These are phyloP conservation scores for Pseudevernia furfuracea DNA, from an alignment of 495 filamentous ascomycete species.

Conservation along the genomic window DNA sequence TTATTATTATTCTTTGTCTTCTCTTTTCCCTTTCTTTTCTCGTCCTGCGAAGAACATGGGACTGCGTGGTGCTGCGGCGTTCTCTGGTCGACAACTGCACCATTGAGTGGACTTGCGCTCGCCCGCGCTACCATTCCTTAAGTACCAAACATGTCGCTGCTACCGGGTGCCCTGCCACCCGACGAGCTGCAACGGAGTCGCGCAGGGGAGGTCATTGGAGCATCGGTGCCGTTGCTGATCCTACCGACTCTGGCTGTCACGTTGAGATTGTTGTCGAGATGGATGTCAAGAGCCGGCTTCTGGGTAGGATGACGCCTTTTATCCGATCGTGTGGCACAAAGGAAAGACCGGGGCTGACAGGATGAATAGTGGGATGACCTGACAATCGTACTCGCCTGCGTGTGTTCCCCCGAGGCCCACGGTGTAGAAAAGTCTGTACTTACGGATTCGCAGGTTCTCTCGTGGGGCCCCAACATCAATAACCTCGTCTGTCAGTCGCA, in stretches of 20 bases:
- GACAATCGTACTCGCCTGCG: constrained; percentile 7
- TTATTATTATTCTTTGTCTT: background rate
- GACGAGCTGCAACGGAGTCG: background rate
- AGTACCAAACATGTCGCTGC: background rate
- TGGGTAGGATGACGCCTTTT: constrained; percentile 20
- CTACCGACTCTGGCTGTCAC: constrained; percentile 20
- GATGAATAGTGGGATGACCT: constrained; percentile 18
- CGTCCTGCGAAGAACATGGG: background rate
- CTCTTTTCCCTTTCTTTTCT: background rate
- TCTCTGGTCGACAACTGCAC: background rate
- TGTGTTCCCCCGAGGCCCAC: background rate
- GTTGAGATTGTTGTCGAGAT: constrained; percentile 19
- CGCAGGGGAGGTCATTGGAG: constrained; percentile 11
- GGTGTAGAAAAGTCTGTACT: background rate
- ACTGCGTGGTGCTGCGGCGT: background rate
- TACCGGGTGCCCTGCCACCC: background rate
- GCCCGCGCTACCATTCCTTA: background rate
- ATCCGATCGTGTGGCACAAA: too few relatives aligned
- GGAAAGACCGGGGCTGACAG: background rate
- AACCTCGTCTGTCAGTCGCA: constrained; percentile 10
- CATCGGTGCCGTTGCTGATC: constrained; percentile 17
- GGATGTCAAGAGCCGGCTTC: constrained; percentile 20
- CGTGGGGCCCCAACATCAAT: constrained; percentile 20
- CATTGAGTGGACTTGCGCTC: background rate
- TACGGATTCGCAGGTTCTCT: constrained; percentile 13